Evolutionary conservation across 169 alveolate species (phyloP).

Genomic region (Babesia gibsoni): DNA sequence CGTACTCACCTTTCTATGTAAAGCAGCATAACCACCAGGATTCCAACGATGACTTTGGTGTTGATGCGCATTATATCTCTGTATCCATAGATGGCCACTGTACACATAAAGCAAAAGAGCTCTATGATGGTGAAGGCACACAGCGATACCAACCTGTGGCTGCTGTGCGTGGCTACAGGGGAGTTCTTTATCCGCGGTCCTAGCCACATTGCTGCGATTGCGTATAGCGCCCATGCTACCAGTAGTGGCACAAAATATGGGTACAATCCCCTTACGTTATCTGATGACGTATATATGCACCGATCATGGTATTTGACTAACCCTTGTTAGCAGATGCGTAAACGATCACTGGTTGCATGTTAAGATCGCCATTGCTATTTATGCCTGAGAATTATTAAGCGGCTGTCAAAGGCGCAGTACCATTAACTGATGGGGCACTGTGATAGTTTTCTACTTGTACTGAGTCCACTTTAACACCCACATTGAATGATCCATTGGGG

Average conservation of each 20-base stretch:
- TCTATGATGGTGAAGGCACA: background rate
- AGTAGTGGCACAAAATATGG: too few relatives aligned
- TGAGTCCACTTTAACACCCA: constrained; percentile 54
- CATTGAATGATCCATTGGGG: constrained; percentile 56
- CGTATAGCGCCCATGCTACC: constrained; percentile 1
- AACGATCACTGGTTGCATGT: constrained; percentile 29
- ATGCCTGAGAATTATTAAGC: too few relatives aligned
- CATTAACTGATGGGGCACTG: background rate
- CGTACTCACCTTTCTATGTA: constrained; percentile 24
- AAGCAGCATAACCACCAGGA: background rate
- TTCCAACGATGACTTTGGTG: background rate
- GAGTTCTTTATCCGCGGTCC: constrained; percentile 13
- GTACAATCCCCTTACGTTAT: background rate
- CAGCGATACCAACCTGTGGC: constrained; percentile 17
- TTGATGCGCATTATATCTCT: background rate
- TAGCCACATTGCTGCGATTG: constrained; percentile 8
- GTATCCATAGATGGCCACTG: background rate
- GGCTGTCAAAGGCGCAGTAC: background rate
- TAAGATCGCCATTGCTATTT: constrained; percentile 16
- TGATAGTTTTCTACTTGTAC: constrained; percentile 18
- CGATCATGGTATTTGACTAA: background rate
- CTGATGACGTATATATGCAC: too few relatives aligned
- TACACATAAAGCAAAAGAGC: background rate
- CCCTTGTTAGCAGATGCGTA: constrained; percentile 53
- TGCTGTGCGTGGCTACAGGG: constrained; percentile 34